Evolutionary conservation across 768 basidiomycete species (phyloP).

Genomic region (Lanmaoa rubissima): DNA sequence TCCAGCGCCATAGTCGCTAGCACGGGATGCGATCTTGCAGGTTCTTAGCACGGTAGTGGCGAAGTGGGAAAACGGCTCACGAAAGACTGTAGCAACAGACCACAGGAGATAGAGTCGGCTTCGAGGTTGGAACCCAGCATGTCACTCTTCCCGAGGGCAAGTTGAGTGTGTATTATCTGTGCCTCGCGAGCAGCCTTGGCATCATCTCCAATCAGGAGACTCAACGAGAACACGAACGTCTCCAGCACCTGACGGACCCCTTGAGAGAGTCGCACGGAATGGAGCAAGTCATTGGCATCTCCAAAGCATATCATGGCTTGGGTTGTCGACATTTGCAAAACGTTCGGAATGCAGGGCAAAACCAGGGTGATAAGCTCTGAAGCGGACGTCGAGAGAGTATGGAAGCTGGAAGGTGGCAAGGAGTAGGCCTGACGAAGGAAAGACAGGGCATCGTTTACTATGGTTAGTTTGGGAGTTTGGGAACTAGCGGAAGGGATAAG

Average conservation of each 20-base stretch:
- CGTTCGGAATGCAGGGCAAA: constrained; percentile 57
- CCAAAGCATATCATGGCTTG: constrained; percentile 51
- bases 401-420: constrained; percentile 49
- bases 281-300: constrained; percentile 55
- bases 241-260: constrained; percentile 59
- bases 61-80: constrained; percentile 36
- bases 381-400: constrained; percentile 55
- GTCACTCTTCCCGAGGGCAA: constrained; percentile 57
- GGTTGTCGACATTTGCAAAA: constrained; percentile 58
- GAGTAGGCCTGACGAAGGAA: constrained; percentile 58
- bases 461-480: constrained; percentile 47
- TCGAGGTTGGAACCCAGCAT: constrained; percentile 56
- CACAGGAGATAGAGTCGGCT: constrained; percentile 62
- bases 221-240: constrained; percentile 55
- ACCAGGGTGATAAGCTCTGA: constrained; percentile 64
- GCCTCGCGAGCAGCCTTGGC: constrained; percentile 68
- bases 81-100: constrained; percentile 59
- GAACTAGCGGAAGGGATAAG: constrained; percentile 51
- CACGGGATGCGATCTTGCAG: constrained; percentile 55
- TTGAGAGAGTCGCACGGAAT: constrained; percentile 49
- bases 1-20: constrained; percentile 62
- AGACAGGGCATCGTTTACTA: constrained; percentile 58
- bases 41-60: not conserved
- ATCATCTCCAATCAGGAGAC: constrained; percentile 64
- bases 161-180: constrained; percentile 68